Evolutionary conservation across 2,329 filamentous ascomycete genomes (phyloP), one percentile per base, ranked within the genome.

Genomic region (Curvularia hawaiiensis): DNA sequence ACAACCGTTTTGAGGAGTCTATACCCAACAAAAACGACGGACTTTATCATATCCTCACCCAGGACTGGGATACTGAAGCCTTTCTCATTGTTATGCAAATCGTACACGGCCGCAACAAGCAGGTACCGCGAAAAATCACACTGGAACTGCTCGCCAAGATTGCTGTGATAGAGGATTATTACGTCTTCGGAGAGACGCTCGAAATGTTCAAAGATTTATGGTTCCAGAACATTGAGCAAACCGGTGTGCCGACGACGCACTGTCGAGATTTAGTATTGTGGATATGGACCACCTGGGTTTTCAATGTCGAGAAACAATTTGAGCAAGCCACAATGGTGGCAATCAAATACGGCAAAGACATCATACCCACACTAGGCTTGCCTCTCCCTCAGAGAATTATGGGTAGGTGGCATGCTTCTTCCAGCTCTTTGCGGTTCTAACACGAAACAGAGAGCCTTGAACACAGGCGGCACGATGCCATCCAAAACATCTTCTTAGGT

Each of bases 121-220:
- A 33, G 4, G 6, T 55, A 10, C 46, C 52, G 8, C 52, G 46
- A 1, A 12, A 33, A 1, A 16, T 39, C 3, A 3, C 20, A 1
- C 1, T 55, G 3, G 52, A 50, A 6, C 44, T 50, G 52, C 24
- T 55, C 0, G 39, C 52, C 11, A 55, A 55, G 14, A 50, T 55
- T 0, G 52, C 45, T 4, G n/a, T 54, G 0, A 16, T 54, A 0
- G 45, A 43, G 14, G 52, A 54, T 5, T 54, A 54, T 30, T 54
- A 54, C 22, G 14, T n/a, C 11, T 50, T 50, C 18, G 46, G 30
- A 24, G 39, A 54, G 6, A 2, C 45, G 12, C 45, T 54, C 5
- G 39, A 45, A 4, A 3, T 39, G 3, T 54, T 54, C 22, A 50
- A n/a, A 2, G 52, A 55, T 0, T 4, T 50, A 0, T 55, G 52